Percentiles rank a stretch among this genome's conserved stretches.
phyloP scores from a whole-genome alignment of 345 rosid species.

The Melaleuca alternifolia region DNA sequence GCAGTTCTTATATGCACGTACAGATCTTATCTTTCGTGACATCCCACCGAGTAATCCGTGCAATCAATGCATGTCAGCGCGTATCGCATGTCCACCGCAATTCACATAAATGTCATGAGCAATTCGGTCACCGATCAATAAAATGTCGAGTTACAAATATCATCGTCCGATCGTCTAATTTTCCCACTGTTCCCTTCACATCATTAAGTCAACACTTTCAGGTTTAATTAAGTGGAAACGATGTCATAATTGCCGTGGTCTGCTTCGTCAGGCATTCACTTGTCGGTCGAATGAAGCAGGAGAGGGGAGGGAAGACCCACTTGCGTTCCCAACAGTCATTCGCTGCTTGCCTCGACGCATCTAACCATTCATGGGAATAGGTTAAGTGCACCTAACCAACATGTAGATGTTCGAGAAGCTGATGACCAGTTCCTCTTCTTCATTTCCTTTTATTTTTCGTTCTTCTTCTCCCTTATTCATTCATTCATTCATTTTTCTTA shows the following conservation, averaged over 20 bases:
- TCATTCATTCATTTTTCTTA: neutral
- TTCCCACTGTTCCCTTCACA: neutral
- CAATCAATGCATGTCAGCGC: too few species aligned
- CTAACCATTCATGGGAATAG: neutral
- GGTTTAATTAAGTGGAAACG: neutral
- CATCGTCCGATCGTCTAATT: neutral
- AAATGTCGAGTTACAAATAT: neutral
- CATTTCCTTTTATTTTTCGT: neutral
- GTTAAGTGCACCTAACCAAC: neutral
- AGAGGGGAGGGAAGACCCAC: neutral
- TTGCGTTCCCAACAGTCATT: neutral
- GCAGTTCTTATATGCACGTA: rapidly evolving
- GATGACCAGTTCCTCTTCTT: neutral
- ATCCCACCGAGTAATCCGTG: neutral
- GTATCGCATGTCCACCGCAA: neutral
- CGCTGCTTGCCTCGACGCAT: neutral
- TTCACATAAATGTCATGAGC: neutral
- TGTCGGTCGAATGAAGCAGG: neutral
- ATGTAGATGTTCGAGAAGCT: neutral
- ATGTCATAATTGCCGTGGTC: neutral
- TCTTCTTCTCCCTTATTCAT: neutral
- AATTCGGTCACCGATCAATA: neutral
- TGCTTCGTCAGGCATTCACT: neutral
- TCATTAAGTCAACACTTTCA: rapidly evolving
- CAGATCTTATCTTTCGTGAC: rapidly evolving